These are phyloP conservation scores for Mycena belliarum DNA, from an alignment of 768 basidiomycete species.

Conservation along the genomic window DNA sequence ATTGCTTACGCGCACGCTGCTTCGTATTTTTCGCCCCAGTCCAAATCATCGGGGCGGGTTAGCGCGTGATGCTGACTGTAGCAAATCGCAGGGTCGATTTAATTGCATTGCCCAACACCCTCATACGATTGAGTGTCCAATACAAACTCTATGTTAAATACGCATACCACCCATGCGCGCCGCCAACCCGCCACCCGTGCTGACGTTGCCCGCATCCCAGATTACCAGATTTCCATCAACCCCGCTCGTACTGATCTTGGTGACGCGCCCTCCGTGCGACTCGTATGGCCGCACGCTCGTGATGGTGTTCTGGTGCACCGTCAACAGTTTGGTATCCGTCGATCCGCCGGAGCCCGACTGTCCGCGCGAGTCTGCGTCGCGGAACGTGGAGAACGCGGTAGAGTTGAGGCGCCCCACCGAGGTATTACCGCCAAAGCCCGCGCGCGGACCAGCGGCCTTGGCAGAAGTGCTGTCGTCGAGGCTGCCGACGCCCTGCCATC, in stretches of 20 bases:
- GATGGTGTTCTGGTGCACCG: conserved; percentile 98
- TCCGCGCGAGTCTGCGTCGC: conserved; percentile 84
- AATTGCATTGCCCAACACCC: background rate
- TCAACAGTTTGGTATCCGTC: conserved; percentile 74
- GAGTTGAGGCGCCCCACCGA: conserved; percentile 81
- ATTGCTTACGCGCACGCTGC: too few relatives aligned
- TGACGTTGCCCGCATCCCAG: conserved; percentile 76
- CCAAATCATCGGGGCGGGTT: conserved; percentile 97
- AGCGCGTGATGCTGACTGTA: too few relatives aligned
- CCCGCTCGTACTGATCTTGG: conserved; percentile 84
- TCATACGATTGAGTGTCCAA: conserved; percentile 20
- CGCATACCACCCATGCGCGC: conserved; percentile 53
- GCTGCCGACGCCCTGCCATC: conserved; percentile 81
- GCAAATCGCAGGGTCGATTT: conserved; percentile 24
- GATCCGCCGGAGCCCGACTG: conserved; percentile 30
- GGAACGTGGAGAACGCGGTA: conserved; percentile 93
- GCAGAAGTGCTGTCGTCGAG: conserved; percentile 76
- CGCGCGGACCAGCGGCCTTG: conserved; percentile 43
- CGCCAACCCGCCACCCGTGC: conserved; percentile 36
- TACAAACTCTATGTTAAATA: conserved; percentile 24
- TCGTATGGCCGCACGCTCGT: conserved; percentile 86
- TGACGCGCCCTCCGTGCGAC: conserved; percentile 54
- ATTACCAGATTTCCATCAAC: conserved; percentile 93
- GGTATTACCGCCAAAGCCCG: conserved; percentile 47
- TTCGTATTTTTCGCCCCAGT: conserved; percentile 37